These are phyloP conservation scores for Papiliotrema terrestris DNA, from an alignment of 1,284 basidiomycete species.

Conservation along the genomic window DNA sequence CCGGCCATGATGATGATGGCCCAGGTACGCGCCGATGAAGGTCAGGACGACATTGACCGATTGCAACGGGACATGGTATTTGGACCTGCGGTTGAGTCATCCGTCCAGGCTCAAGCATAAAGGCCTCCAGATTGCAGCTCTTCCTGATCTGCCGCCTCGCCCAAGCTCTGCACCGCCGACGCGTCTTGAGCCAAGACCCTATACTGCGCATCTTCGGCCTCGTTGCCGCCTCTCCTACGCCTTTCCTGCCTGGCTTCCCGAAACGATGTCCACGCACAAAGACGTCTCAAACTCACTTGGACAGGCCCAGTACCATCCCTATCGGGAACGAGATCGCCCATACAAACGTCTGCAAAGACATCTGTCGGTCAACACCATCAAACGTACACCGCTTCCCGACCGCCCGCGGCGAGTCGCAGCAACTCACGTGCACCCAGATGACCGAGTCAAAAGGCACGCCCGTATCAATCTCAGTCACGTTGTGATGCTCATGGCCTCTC, in stretches of 20 bases:
- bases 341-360: conserved; percentile 65
- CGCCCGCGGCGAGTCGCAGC: neutral
- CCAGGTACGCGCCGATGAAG: conserved; percentile 66
- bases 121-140: too few relatives aligned
- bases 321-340: conserved; percentile 81
- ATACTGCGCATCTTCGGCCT: too few relatives aligned
- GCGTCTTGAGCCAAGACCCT: too few relatives aligned
- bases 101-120: too few relatives aligned
- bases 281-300: conserved; percentile 57
- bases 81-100: conserved; percentile 41
- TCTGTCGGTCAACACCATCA: conserved; percentile 37
- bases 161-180: too few relatives aligned
- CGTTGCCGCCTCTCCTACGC: neutral
- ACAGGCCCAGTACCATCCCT: conserved; percentile 81
- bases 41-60: conserved; percentile 66
- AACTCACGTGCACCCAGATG: conserved; percentile 64
- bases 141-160: too few relatives aligned
- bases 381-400: neutral
- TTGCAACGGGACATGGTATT: conserved; percentile 83
- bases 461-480: conserved; percentile 63
- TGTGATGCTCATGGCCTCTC: conserved; percentile 54
- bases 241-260: too few relatives aligned
- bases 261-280: too few relatives aligned
- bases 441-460: conserved; percentile 69
- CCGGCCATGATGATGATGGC: conserved; percentile 75